These are phyloP conservation scores for Acarospora socialis DNA, from an alignment of 2,329 filamentous ascomycete species.

Conservation along the genomic window DNA sequence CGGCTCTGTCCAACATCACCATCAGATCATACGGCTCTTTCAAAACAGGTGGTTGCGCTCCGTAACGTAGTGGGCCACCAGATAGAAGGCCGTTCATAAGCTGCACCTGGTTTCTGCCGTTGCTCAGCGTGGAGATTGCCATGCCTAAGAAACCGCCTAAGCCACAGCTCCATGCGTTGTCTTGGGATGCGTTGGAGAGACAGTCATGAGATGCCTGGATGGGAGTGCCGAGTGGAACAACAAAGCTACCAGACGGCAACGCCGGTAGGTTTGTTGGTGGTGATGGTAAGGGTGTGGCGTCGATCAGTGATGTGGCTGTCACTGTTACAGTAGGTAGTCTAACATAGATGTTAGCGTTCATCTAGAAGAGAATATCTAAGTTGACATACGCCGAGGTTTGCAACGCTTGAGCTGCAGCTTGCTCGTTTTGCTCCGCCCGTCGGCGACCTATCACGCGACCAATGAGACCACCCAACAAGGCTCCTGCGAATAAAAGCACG, in stretches of 20 bases:
- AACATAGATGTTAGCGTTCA: too few relatives aligned
- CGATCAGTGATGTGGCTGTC: conserved; percentile 34
- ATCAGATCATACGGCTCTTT: conserved; percentile 31
- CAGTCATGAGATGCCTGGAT: conserved; percentile 35
- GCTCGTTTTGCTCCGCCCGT: conserved; percentile 17
- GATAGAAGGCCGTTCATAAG: conserved; percentile 13
- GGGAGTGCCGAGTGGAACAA: conserved; percentile 32
- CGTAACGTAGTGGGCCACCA: conserved; percentile 32
- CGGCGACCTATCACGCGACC: conserved; percentile 37
- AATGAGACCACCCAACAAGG: conserved; percentile 38
- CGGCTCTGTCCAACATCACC: conserved; percentile 44
- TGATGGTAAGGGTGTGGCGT: conserved; percentile 35
- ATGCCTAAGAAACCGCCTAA: conserved; percentile 22
- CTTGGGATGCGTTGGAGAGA: conserved; percentile 30
- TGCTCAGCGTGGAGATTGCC: conserved; percentile 17
- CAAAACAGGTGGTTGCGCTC: conserved; percentile 44
- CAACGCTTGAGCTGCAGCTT: conserved; percentile 3
- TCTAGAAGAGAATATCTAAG: not conserved
- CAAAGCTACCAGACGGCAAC: conserved; percentile 36
- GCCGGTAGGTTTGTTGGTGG: conserved; percentile 29
- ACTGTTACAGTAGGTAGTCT: conserved; percentile 33
- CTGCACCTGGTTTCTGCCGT: conserved; percentile 4
- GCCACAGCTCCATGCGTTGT: conserved; percentile 37
- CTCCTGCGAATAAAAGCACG: conserved; percentile 31
- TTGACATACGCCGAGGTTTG: conserved; percentile 7